Evolutionary conservation across 1,284 basidiomycete genomes (phyloP), one percentile per base, ranked within the genome.

Genomic region (Spongispora temasekensis): DNA sequence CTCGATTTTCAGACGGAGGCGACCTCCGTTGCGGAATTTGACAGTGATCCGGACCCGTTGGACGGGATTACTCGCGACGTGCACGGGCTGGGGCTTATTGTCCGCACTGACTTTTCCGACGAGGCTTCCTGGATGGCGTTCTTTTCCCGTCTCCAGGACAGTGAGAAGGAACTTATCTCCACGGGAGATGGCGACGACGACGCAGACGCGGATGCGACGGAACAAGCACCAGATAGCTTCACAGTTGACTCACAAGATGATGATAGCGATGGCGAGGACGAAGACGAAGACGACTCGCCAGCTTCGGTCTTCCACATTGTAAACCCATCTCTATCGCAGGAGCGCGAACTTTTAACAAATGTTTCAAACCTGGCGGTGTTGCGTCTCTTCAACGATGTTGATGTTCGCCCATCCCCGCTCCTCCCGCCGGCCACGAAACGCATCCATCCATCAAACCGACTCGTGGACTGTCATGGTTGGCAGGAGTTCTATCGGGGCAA

Each of bases 401-500:
- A 85, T 65, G 77, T 89, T 58, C 82, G 86, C 25, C 77, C 72
- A 13, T 77, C 84, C 1, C 86, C 86, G 13, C 57, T 57, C 8
- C 81, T 73, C 12, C 82, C 82, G 37, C 62, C 74, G 3, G 82
- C 78, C 34, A 73, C 75, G 25, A 79, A 77, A 56, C 81, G 79
- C 44, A 74, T 83, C 58, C 73, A 75, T 32, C 79, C 82, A 27
- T 77, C 77, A 21, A 83, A 88, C 70, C 78, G 83, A 42, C 79
- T 92, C n/a, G 79, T 88, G 46, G 87, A 88, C 67, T 75, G 78
- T 53, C 77, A 79, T 48, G 85, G 87, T 4, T 85, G 83, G 80
- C 89, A 91, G 71, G 91, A 92, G 71, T 78, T 86, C n/a, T 93
- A 93, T 69, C 66, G 67, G 4, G 90, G 91, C 7, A 82, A 83